Conservation (phyloP, 2,329 filamentous ascomycete species). For the Leptodontidium sp. region DNA sequence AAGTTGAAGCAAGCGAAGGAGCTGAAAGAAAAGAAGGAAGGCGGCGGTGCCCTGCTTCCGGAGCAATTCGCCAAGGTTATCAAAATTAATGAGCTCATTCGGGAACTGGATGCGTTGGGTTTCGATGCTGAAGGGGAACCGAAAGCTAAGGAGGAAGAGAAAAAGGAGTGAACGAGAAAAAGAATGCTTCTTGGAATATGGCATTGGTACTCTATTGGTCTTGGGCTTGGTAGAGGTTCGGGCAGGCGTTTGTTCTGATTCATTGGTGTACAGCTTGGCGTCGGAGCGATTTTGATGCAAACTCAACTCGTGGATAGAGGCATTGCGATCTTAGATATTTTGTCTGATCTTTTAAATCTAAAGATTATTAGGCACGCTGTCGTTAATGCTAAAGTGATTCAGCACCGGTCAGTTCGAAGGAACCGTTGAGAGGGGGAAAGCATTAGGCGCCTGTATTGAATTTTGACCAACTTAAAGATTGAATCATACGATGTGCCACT, state of each 20-base stretch:
- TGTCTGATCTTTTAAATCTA: not conserved
- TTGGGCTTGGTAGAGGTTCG: conserved; percentile 6
- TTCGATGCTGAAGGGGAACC: conserved; percentile 82
- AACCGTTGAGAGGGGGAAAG: no score
- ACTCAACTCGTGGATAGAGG: conserved; percentile 17
- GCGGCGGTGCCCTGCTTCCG: conserved; percentile 81
- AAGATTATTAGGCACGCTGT: not conserved
- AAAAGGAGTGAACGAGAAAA: conserved; percentile 9
- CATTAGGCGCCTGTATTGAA: no score
- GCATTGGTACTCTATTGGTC: not conserved
- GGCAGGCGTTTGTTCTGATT: not conserved
- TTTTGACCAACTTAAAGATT: no score
- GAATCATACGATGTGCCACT: no score
- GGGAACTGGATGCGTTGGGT: conserved; percentile 85
- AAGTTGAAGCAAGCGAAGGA: conserved; percentile 95
- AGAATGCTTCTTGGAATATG: not conserved
- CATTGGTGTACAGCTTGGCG: conserved; percentile 8
- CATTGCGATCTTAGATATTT: not conserved
- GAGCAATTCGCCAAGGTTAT: conserved; percentile 98
- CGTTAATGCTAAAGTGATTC: no score
- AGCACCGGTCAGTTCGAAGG: no score
- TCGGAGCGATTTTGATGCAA: conserved; percentile 9
- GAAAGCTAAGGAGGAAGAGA: conserved; percentile 48
- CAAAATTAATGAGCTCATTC: conserved; percentile 92
- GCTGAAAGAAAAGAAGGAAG: conserved; percentile 88